Percentiles rank a stretch among this genome's conserved stretches.
These are phyloP conservation scores for Trametes maxima DNA, from an alignment of 768 basidiomycete species.

Conservation along the genomic window DNA sequence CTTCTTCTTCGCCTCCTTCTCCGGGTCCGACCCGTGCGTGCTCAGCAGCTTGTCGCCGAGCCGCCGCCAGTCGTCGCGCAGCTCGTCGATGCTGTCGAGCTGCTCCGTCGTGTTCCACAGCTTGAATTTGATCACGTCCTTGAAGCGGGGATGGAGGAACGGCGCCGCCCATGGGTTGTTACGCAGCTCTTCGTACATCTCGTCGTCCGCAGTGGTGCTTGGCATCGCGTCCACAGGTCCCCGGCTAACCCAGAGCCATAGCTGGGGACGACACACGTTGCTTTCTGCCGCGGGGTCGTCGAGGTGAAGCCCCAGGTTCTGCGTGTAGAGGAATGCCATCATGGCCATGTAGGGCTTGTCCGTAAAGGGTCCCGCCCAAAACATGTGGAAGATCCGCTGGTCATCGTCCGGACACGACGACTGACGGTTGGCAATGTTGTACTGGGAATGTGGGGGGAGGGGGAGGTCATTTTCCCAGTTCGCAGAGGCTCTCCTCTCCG, in stretches of 20 bases:
- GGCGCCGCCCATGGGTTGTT: slow-evolving; percentile 92
- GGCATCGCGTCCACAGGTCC: slow-evolving; percentile 91
- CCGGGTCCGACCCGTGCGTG: slow-evolving; percentile 60
- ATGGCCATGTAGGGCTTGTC: slow-evolving; percentile 98
- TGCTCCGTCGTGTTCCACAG: slow-evolving; percentile 99
- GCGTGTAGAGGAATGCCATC: slow-evolving; percentile 95
- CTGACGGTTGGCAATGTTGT: slow-evolving; percentile 51
- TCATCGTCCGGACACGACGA: slow-evolving; percentile 81
- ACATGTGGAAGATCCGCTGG: slow-evolving; percentile 95
- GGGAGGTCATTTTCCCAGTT: slow-evolving; percentile 57
- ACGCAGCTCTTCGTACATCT: slow-evolving; percentile 84
- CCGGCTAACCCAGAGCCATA: slow-evolving; percentile 99
- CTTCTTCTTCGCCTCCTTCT: slow-evolving; percentile 37
- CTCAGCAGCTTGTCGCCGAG: slow-evolving; percentile 81
- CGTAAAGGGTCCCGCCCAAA: slow-evolving; percentile 98
- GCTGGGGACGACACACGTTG: slow-evolving; percentile 82
- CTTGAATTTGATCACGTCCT: slow-evolving; percentile 90
- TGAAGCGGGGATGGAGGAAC: slow-evolving; percentile 91
- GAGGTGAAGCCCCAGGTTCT: slow-evolving; percentile 85
- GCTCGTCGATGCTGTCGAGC: slow-evolving; percentile 85
- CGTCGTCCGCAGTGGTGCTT: slow-evolving; percentile 75
- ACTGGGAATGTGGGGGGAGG: slow-evolving; percentile 51
- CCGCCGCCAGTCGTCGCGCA: slow-evolving; percentile 87
- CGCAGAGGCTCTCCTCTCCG: slow-evolving; percentile 29
- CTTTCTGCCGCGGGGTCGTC: slow-evolving; percentile 48